Evolutionary conservation across 2,329 filamentous ascomycete genomes (phyloP).

Genomic region (Fusarium sp.): DNA sequence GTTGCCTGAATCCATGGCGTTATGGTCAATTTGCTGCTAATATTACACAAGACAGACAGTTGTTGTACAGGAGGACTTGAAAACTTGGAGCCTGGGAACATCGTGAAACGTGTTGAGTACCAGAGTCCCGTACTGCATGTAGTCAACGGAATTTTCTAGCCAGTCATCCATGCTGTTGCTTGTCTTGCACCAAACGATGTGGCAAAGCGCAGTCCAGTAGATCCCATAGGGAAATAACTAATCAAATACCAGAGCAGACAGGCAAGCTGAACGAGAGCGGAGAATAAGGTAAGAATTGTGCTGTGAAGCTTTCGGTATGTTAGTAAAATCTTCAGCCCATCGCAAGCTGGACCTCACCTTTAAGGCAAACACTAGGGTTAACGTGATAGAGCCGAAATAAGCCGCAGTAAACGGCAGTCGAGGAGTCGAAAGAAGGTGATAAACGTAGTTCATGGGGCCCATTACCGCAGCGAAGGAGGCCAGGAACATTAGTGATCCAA

Average conservation of each 20-base stretch:
- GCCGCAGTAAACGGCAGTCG: conserved; percentile 92
- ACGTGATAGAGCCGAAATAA: conserved; percentile 90
- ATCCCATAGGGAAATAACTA: conserved; percentile 98
- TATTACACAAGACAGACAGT: conserved; percentile 12
- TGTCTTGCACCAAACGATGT: conserved; percentile 86
- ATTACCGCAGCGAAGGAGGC: conserved; percentile 94
- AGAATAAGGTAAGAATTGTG: conserved; percentile 85
- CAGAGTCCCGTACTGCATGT: not conserved
- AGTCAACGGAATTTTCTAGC: conserved; percentile 54
- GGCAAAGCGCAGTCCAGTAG: conserved; percentile 85
- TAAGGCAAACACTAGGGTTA: conserved; percentile 92
- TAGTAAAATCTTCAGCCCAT: not conserved
- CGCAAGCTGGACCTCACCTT: conserved; percentile 73
- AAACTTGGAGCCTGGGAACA: not conserved
- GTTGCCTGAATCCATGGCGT: not conserved
- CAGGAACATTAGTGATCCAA: conserved; percentile 90
- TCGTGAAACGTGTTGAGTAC: not conserved
- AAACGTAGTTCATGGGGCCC: conserved; percentile 84
- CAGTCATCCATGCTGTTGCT: conserved; percentile 88
- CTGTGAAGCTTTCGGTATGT: conserved; percentile 74
- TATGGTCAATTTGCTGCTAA: not conserved
- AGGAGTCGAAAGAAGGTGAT: conserved; percentile 85
- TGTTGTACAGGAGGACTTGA: conserved; percentile 2
- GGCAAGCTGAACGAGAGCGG: conserved; percentile 83
- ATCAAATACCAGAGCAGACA: conserved; percentile 92